Base-by-base conservation (phyloP, 2,329 filamentous ascomycete genomes). In the Neonectria hederae region DNA sequence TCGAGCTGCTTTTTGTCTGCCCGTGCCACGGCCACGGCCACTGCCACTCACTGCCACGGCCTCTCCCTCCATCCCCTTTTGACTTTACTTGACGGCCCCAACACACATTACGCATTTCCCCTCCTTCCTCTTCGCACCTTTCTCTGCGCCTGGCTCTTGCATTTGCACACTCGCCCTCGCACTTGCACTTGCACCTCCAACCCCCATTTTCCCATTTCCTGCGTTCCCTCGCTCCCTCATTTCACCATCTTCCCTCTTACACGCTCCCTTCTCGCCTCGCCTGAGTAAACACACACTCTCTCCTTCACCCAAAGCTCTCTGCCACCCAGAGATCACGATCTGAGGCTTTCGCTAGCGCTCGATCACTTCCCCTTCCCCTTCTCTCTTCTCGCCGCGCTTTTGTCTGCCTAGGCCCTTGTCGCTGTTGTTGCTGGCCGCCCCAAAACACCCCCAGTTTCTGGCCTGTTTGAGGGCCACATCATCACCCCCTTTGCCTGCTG, bases 341-440 rank as follows among this genome's bases (percentile, higher is more conserved):
- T 79, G 80, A 81, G 79, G 77, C 80, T 81, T 81, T 85, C 66
- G 77, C 76, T 86, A 85, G 83, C 79, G 78, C 79, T 86, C 82
- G 82, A 76, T 75, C 69, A 65, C 61, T 61, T 69, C 54, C 60
- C 65, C 63, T 67, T 68, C 21, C n/a, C n/a, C 38, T 42, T 38
- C 17, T 38, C 68, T 63, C 57, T 65, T 69, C 65, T 68, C 54
- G 59, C 67, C 62, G 55, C 67, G 52, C 65, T 69, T 55, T 67
- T 65, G 51, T 65, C 63, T 53, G 54, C 65, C 58, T 64, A 59
- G 63, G 65, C 63, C 70, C 67, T 73, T 65, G 69, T 69, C 63
- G 63, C 62, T 63, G 60, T 66, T 63, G 57, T 68, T 54, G 69
- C 69, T 72, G 67, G 70, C 54, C 68, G 56, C 65, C 68, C 71